Conservation (phyloP, 495 filamentous ascomycete species). For the Daldinia grandis region DNA sequence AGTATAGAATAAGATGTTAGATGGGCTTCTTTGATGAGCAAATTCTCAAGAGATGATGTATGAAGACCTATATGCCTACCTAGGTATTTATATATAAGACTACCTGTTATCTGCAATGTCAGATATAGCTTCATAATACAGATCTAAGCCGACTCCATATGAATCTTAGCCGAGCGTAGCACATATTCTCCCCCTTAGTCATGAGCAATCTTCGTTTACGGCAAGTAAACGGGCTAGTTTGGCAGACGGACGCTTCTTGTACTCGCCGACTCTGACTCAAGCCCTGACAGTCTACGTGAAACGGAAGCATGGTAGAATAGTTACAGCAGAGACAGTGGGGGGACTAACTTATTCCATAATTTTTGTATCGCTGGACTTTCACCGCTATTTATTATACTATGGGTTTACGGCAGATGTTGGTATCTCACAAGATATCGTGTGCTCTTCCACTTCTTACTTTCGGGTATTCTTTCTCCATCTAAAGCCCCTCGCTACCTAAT, state of each 20-base stretch:
- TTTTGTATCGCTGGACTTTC: neutral
- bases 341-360: neutral
- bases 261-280: neutral
- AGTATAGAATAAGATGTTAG: neutral
- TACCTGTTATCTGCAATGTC: neutral
- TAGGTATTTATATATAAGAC: neutral
- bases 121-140: neutral
- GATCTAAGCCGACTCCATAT: neutral
- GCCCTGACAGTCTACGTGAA: neutral
- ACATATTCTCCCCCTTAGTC: neutral
- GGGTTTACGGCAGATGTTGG: neutral
- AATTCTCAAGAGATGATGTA: neutral
- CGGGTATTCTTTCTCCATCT: neutral
- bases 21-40: neutral
- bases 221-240: neutral
- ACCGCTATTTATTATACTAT: neutral
- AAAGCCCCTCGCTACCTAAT: neutral
- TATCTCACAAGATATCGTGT: neutral
- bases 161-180: neutral
- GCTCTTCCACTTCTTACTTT: neutral
- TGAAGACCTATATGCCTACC: neutral
- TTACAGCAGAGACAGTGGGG: neutral
- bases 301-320: neutral
- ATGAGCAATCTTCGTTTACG: neutral
- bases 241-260: neutral